Conservation (phyloP, 2,329 filamentous ascomycete genomes). For the Furcasterigmium furcatum region DNA sequence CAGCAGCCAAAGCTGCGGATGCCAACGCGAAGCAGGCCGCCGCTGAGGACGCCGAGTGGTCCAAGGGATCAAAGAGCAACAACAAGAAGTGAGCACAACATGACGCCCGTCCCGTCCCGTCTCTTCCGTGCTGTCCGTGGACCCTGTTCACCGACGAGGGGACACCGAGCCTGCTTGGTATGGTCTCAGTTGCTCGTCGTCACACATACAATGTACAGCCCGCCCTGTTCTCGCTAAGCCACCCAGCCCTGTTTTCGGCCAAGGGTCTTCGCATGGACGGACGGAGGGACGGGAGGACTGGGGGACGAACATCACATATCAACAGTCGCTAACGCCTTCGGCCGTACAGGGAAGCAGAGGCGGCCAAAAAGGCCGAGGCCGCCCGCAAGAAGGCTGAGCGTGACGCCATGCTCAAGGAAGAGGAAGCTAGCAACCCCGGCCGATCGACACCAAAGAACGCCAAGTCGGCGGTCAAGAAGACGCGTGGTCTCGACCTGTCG, state of each 20-base stretch:
- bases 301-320: too few species aligned
- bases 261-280: too few species aligned
- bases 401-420: conserved; percentile 76
- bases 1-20: conserved; percentile 72
- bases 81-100: conserved; percentile 75
- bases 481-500: conserved; percentile 69
- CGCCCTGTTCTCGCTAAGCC: too few species aligned
- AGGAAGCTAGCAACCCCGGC: conserved; percentile 65
- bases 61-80: conserved; percentile 78
- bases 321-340: not conserved
- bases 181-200: too few species aligned
- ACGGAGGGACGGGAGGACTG: too few species aligned
- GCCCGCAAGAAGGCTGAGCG: conserved; percentile 91
- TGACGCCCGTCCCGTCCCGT: not conserved
- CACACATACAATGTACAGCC: too few species aligned
- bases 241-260: too few species aligned
- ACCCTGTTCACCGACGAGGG: not conserved
- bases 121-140: not conserved
- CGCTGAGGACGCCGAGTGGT: conserved; percentile 75
- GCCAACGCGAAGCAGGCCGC: conserved; percentile 64
- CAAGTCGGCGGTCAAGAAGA: conserved; percentile 67
- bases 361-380: conserved; percentile 76
- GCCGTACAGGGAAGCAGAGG: conserved; percentile 71
- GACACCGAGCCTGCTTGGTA: not conserved
- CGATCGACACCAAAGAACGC: conserved; percentile 62